These are phyloP conservation scores for Xanthoceras sorbifolium DNA, from an alignment of 345 rosid genomes.

Conservation along the genomic window DNA sequence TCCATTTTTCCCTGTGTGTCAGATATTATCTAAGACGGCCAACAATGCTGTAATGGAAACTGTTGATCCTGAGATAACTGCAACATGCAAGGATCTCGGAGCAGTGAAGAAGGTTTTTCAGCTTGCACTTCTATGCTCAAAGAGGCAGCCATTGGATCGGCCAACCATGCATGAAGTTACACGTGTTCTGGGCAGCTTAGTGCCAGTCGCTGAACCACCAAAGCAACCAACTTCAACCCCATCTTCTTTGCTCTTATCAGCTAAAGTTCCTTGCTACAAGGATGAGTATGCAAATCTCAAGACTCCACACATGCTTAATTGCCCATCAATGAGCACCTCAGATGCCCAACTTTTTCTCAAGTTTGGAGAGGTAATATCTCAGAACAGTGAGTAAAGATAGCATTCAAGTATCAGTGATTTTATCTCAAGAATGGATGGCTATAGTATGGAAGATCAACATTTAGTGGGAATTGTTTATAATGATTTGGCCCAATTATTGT, in stretches of 20 bases:
- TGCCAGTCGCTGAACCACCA: slow-evolving; percentile 37
- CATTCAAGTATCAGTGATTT: background rate
- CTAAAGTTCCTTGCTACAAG: slow-evolving; percentile 55
- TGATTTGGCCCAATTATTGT: slow-evolving; percentile 24
- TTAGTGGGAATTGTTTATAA: slow-evolving; percentile 21
- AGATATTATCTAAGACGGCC: slow-evolving; percentile 86
- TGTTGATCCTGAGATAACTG: slow-evolving; percentile 71
- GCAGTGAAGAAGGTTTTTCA: slow-evolving; percentile 89
- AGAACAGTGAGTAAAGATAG: slow-evolving; percentile 50
- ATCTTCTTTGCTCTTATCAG: slow-evolving; percentile 32
- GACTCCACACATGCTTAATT: slow-evolving; percentile 74
- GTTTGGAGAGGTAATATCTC: slow-evolving; percentile 94
- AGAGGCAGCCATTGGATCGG: slow-evolving; percentile 75
- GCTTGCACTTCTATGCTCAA: slow-evolving; percentile 80
- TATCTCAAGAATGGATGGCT: background rate
- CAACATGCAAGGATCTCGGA: slow-evolving; percentile 75
- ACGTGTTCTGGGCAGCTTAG: slow-evolving; percentile 71
- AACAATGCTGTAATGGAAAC: slow-evolving; percentile 88
- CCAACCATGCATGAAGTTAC: slow-evolving; percentile 94
- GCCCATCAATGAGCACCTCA: slow-evolving; percentile 93
- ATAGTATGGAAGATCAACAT: background rate
- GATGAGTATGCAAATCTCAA: slow-evolving; percentile 91
- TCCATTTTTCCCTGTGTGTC: slow-evolving; percentile 6
- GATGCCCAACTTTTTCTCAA: slow-evolving; percentile 91
- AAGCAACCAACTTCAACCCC: slow-evolving; percentile 44